A percentile compares a stretch with the other conserved stretches of the same genome.
These are phyloP conservation scores for Leucocoprinus birnbaumii DNA, from an alignment of 768 basidiomycete species.

Conservation along the genomic window DNA sequence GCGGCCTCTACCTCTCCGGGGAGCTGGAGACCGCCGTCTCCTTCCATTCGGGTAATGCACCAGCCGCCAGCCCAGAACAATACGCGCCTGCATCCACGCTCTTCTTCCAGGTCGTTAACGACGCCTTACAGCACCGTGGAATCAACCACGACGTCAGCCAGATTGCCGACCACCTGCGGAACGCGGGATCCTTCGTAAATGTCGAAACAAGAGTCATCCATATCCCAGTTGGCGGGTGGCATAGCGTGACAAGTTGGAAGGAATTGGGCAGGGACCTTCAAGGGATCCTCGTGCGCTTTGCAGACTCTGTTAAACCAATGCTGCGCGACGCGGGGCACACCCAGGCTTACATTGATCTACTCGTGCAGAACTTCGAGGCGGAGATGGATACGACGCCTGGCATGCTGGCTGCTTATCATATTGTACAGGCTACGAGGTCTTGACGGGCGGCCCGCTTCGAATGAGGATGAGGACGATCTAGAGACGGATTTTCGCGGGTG, in stretches of 20 bases:
- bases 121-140: conserved; percentile 31
- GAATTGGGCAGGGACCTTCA: conserved; percentile 41
- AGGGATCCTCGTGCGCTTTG: conserved; percentile 36
- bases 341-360: conserved; percentile 30
- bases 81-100: conserved; percentile 36
- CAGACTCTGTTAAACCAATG: conserved; percentile 46
- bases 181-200: conserved; percentile 37
- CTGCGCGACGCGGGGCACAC: conserved; percentile 37
- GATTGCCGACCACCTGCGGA: conserved; percentile 34
- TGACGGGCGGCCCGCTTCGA: neutral
- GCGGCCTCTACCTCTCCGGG: conserved; percentile 67
- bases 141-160: conserved; percentile 33
- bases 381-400: conserved; percentile 48
- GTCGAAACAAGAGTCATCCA: conserved; percentile 29
- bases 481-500: neutral
- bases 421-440: conserved; percentile 40
- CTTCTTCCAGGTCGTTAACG: conserved; percentile 36
- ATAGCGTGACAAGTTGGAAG: conserved; percentile 26
- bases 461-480: neutral
- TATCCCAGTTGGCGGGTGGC: conserved; percentile 63
- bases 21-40: conserved; percentile 52
- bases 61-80: conserved; percentile 21
- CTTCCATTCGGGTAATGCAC: conserved; percentile 29
- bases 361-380: conserved; percentile 38
- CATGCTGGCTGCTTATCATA: conserved; percentile 44